Conservation (phyloP, 352 stramenopile species). For the Phytophthora parvispora region DNA sequence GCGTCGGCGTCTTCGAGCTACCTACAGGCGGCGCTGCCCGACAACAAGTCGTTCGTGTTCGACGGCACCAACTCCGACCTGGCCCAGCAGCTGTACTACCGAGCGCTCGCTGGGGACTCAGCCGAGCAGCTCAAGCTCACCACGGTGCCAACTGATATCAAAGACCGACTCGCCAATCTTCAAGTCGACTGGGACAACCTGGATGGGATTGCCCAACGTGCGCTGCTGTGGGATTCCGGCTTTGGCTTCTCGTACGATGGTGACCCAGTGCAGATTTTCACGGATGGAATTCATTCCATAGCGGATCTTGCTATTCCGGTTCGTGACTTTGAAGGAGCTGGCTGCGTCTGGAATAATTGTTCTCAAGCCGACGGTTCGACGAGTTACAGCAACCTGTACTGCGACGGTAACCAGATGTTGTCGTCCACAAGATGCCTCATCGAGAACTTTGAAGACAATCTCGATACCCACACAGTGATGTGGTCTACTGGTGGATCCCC, state of each 20-base stretch:
- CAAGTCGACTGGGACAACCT: conserved; percentile 2
- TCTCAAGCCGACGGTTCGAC: background rate
- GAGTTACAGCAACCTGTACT: background rate
- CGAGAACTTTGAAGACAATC: background rate
- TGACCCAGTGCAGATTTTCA: conserved; percentile 4
- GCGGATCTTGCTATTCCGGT: background rate
- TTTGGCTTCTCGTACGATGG: background rate
- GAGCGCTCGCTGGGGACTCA: background rate
- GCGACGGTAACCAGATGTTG: background rate
- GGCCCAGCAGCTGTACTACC: conserved; percentile 24
- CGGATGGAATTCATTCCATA: conserved; percentile 1
- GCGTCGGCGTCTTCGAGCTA: background rate
- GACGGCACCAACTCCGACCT: conserved; percentile 25
- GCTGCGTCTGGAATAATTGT: background rate
- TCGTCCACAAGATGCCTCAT: background rate
- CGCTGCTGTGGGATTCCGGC: conserved; percentile 1
- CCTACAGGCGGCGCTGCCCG: background rate
- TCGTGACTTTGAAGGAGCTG: background rate
- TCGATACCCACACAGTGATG: background rate
- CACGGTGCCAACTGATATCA: background rate
- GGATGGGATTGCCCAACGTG: background rate
- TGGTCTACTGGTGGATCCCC: background rate
- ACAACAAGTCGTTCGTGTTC: conserved; percentile 20
- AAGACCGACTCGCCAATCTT: background rate
- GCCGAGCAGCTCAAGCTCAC: background rate